A percentile compares a stretch with the other conserved stretches of the same genome.
These are phyloP conservation scores for Botrytis galanthina DNA, from an alignment of 2,329 filamentous ascomycete species.

Conservation along the genomic window DNA sequence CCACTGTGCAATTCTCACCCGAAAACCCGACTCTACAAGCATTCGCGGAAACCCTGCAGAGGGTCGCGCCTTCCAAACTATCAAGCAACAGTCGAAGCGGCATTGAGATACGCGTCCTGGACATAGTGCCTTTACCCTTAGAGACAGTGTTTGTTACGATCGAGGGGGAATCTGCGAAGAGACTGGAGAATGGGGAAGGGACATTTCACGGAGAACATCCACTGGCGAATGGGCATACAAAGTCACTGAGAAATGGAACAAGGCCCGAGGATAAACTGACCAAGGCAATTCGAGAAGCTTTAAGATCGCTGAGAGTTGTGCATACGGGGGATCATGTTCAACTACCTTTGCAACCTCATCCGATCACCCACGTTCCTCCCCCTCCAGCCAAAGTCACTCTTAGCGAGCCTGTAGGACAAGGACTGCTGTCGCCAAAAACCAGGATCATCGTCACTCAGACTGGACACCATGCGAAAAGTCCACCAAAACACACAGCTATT, in stretches of 20 bases:
- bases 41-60: conserved; percentile 71
- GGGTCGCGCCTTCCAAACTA: conserved; percentile 72
- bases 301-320: conserved; percentile 71
- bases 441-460: conserved; percentile 77
- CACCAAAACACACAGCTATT: conserved; percentile 47
- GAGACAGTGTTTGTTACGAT: conserved; percentile 86
- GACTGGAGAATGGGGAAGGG: conserved; percentile 78
- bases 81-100: conserved; percentile 69
- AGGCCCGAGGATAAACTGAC: conserved; percentile 58
- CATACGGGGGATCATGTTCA: conserved; percentile 79
- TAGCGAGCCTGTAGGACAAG: conserved; percentile 94
- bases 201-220: conserved; percentile 71
- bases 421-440: conserved; percentile 71
- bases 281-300: conserved; percentile 68
- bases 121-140: conserved; percentile 75
- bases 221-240: conserved; percentile 42
- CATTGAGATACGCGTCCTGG: conserved; percentile 80
- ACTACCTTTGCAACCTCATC: conserved; percentile 77
- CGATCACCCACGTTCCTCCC: conserved; percentile 79
- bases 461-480: conserved; percentile 54
- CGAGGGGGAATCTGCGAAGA: conserved; percentile 74
- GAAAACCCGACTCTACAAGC: conserved; percentile 71
- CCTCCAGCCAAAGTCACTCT: conserved; percentile 84
- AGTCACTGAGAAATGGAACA: conserved; percentile 34
- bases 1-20: conserved; percentile 76